Percentiles rank a stretch among this genome's conserved stretches.
These are phyloP conservation scores for Amaranthus tricolor DNA, from an alignment of 179 eudicot species.

Conservation along the genomic window DNA sequence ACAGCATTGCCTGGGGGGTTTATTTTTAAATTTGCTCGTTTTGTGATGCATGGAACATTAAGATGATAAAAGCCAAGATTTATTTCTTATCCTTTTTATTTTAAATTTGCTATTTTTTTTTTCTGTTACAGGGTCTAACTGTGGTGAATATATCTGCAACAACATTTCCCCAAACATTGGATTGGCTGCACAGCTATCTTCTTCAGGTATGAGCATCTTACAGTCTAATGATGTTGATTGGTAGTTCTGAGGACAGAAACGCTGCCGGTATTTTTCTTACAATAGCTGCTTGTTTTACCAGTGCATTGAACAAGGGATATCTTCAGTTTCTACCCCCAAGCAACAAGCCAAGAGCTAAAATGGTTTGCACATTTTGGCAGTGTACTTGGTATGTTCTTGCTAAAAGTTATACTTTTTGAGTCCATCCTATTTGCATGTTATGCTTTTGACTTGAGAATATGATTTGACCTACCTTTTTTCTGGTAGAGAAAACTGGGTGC, in stretches of 20 bases:
- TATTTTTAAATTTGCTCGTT: not conserved
- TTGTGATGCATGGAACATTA: not conserved
- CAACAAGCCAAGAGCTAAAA: conserved; percentile 28
- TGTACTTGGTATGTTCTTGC: conserved; percentile 9
- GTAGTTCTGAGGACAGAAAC: not conserved
- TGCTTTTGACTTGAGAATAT: not conserved
- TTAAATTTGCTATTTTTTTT: not conserved
- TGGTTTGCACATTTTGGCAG: not conserved
- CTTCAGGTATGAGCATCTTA: conserved; percentile 60
- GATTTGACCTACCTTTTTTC: not conserved
- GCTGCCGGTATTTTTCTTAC: not conserved
- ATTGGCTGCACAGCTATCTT: conserved; percentile 93
- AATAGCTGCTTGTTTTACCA: conserved; percentile 21
- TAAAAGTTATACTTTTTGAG: not conserved
- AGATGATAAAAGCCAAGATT: not conserved
- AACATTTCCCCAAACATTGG: conserved; percentile 93
- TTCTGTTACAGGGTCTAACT: conserved; percentile 62
- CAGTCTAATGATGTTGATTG: not conserved
- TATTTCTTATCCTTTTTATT: not conserved
- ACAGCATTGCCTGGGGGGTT: not conserved
- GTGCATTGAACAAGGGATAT: conserved; percentile 87
- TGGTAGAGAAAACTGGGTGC: not conserved
- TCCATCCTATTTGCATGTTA: not conserved
- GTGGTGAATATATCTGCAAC: conserved; percentile 92
- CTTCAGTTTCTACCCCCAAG: conserved; percentile 42